Conservation (phyloP, 2,329 filamentous ascomycete genomes). For the Colletotrichum sp. region DNA sequence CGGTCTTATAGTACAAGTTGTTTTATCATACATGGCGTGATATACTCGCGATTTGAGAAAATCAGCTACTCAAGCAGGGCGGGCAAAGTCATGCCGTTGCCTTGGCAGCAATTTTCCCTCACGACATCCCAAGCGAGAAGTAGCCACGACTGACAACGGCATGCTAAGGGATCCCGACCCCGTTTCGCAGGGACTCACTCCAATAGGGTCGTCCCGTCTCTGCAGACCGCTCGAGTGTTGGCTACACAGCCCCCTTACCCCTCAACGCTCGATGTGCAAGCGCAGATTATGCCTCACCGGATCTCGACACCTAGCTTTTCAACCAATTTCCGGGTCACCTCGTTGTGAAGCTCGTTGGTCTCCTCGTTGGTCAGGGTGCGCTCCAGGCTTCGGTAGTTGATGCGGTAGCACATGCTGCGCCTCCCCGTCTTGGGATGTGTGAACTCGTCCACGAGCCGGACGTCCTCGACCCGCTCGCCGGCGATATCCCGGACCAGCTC, state of each 20-base stretch:
- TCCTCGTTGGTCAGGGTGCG: conserved; percentile 86
- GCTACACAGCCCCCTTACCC: conserved; percentile 22
- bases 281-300: conserved; percentile 39
- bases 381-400: conserved; percentile 93
- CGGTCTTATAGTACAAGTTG: conserved; percentile 8
- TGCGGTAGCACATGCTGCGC: conserved; percentile 87
- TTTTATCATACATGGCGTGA: conserved; percentile 18
- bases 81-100: not conserved
- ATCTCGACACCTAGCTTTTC: conserved; percentile 80
- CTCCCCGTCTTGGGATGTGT: conserved; percentile 83
- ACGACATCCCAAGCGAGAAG: not conserved
- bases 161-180: not conserved
- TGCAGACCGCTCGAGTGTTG: not conserved
- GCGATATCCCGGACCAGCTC: conserved; percentile 86
- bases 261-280: conserved; percentile 1
- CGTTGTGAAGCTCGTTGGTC: conserved; percentile 76
- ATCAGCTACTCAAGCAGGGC: not conserved
- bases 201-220: conserved; percentile 9
- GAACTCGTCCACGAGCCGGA: conserved; percentile 84
- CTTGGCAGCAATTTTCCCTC: not conserved
- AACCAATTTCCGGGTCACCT: conserved; percentile 70
- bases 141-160: not conserved
- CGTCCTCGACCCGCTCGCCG: conserved; percentile 87
- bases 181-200: not conserved
- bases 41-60: not conserved